phyloP scores from a whole-genome alignment of 495 filamentous ascomycete genomes.

The Aspergillus kassunensis region DNA sequence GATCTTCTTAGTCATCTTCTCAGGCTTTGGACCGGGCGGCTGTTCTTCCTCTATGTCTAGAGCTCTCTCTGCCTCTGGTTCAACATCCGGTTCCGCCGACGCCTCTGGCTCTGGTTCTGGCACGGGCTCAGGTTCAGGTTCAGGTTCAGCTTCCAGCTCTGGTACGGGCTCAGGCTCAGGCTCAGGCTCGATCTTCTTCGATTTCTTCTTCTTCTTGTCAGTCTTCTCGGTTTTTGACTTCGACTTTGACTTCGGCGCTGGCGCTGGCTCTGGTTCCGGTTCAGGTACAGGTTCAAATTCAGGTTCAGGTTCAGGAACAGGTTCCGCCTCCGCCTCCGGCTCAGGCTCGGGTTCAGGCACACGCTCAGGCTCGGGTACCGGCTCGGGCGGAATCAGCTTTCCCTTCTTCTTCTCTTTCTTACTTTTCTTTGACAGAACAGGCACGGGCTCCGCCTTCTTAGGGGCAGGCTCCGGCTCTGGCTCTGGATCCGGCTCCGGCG shows the following conservation, averaged over 20 bases:
- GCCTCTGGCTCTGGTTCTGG: slow-evolving; percentile 31
- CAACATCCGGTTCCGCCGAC: too few relatives aligned
- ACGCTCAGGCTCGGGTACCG: slow-evolving; percentile 6
- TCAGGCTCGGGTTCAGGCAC: slow-evolving; percentile 14
- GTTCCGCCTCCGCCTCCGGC: slow-evolving; percentile 8
- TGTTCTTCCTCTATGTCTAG: neutral
- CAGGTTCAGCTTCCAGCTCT: neutral
- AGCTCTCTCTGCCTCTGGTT: slow-evolving; percentile 11
- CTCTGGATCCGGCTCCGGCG: slow-evolving; percentile 7
- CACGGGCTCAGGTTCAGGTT: slow-evolving; percentile 26
- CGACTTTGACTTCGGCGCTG: neutral
- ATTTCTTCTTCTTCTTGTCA: slow-evolving; percentile 7
- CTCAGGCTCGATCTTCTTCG: neutral
- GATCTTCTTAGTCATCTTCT: slow-evolving; percentile 15
- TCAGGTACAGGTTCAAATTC: slow-evolving; percentile 10
- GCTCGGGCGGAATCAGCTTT: too few relatives aligned
- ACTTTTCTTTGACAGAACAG: too few relatives aligned
- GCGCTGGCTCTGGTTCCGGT: slow-evolving; percentile 18
- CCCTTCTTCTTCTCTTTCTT: too few relatives aligned
- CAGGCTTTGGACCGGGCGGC: neutral
- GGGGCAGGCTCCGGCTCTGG: slow-evolving; percentile 17
- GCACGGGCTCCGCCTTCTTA: slow-evolving; percentile 15
- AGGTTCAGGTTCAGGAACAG: slow-evolving; percentile 13
- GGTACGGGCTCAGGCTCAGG: slow-evolving; percentile 2
- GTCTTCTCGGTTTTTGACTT: slow-evolving; percentile 10